Evolutionary conservation across 768 basidiomycete genomes (phyloP).

Genomic region (Cyclocybe cylindracea): DNA sequence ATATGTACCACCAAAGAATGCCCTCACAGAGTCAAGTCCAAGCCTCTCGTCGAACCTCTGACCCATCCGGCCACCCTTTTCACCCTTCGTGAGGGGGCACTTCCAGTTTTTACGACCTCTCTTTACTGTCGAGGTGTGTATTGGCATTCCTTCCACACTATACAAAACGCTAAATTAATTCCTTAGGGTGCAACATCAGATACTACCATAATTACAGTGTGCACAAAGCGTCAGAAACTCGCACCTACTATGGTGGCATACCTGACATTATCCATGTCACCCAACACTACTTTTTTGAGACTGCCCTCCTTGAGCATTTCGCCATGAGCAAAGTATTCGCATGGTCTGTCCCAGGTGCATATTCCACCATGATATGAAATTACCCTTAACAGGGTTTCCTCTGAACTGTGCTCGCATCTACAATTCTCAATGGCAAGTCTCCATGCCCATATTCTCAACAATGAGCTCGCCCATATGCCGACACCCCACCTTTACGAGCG

Average conservation of each 20-base stretch:
- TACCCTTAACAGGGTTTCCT: slow-evolving; percentile 5
- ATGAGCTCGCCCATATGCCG: slow-evolving; percentile 2
- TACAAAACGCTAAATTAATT: too few relatives aligned
- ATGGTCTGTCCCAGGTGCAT: slow-evolving; percentile 7
- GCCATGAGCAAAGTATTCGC: slow-evolving; percentile 8
- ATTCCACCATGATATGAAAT: background rate
- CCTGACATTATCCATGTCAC: slow-evolving; percentile 13
- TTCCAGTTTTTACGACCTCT: slow-evolving; percentile 24
- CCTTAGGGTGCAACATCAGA: slow-evolving; percentile 16
- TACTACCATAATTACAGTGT: slow-evolving; percentile 22
- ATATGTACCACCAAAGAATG: background rate
- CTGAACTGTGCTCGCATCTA: slow-evolving; percentile 12
- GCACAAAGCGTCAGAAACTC: background rate
- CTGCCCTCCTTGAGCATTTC: slow-evolving; percentile 12
- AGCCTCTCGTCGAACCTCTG: background rate
- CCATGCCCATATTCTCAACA: slow-evolving; percentile 1
- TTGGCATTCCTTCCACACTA: too few relatives aligned
- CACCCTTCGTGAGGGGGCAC: slow-evolving; percentile 17
- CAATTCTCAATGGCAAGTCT: slow-evolving; percentile 1
- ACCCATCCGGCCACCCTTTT: slow-evolving; percentile 20
- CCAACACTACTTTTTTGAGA: slow-evolving; percentile 13
- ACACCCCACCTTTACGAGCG: too few relatives aligned
- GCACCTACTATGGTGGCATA: slow-evolving; percentile 16
- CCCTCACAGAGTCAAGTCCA: background rate
- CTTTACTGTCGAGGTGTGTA: slow-evolving; percentile 23